These are phyloP conservation scores for Atalantia buxifolia DNA, from an alignment of 345 rosid genomes.

Conservation along the genomic window DNA sequence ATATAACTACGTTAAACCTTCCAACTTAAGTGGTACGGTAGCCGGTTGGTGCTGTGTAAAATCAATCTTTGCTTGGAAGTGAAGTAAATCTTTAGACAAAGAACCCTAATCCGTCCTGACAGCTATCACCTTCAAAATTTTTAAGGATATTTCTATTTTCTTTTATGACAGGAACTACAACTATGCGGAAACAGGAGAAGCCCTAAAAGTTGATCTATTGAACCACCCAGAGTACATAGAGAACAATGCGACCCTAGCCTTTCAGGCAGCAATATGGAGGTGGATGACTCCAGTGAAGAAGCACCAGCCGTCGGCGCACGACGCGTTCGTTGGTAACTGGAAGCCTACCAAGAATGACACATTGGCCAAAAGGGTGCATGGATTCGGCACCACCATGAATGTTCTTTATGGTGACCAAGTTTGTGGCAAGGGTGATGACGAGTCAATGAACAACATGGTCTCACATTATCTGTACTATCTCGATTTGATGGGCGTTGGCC, in stretches of 20 bases:
- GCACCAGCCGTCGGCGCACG: constrained; percentile 74
- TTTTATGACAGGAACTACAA: constrained; percentile 65
- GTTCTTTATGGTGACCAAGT: constrained; percentile 69
- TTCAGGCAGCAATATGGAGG: constrained; percentile 76
- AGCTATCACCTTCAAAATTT: neutral
- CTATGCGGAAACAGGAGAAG: constrained; percentile 73
- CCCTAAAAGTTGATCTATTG: constrained; percentile 60
- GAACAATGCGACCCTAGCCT: constrained; percentile 73
- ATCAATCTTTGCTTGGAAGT: neutral
- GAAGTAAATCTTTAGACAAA: neutral
- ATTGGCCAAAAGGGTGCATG: constrained; percentile 56
- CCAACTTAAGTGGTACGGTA: neutral
- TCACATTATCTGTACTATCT: constrained; percentile 78
- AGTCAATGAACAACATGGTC: constrained; percentile 66
- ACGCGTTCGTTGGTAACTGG: constrained; percentile 72
- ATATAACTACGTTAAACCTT: neutral
- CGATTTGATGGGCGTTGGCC: constrained; percentile 77
- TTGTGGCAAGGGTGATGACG: constrained; percentile 62
- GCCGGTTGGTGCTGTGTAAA: neutral
- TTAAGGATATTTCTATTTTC: neutral
- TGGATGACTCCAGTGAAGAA: constrained; percentile 93
- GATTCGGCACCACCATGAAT: constrained; percentile 81
- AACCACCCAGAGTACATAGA: constrained; percentile 73
- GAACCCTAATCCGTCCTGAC: neutral
- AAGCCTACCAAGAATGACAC: constrained; percentile 87